Evolutionary conservation across 2,329 filamentous ascomycete genomes (phyloP), one percentile per base, ranked within the genome.

Genomic region (Aspergillus fumigatus): DNA sequence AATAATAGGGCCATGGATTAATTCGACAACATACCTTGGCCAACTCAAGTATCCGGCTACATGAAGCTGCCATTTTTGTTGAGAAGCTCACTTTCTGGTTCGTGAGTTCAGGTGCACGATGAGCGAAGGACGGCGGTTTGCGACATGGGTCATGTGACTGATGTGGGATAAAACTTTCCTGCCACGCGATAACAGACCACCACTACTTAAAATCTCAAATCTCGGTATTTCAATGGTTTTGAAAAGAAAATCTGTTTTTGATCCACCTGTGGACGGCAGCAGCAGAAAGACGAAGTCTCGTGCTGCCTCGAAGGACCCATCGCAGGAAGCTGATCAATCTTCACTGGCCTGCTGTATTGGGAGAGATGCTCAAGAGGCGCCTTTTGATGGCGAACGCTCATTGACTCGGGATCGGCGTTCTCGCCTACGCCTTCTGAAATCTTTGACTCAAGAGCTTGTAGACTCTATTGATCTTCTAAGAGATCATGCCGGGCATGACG

Each of bases 21-120:
- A 52, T 26, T 52, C 11, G 4, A 19, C 17, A 48, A 21, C 65
- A 48, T 75, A 90, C 92, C 87, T 91, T 92, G 80, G 93, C 84
- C 61, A 96, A 83, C 71, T 91, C 88, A 50, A 85, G 60, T 35
- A 85, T 72, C 50, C 83, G 79, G 51, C 72, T 73, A 58, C 80
- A 77, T 58, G 81, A 73, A 65, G 83, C 79, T 32, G 80, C 72
- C 80, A 83, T 83, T 49, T 52, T 47, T 35, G 32, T 2, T 17
- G 32, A 7, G 14, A 14, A 35, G 32, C 32, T 14, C 14, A 35
- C 5, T 35, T 35, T 35, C 32, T 7, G 6, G 14, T 17, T 7
- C 14, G 32, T 5, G 7, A 35, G 32, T 35, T 35, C 32, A 14
- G 7, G 14, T 35, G 32, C 5, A 35, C 14, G 14, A 17, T 1